phyloP scores from a whole-genome alignment of 2,329 filamentous ascomycete species.

The Fusarium concolor region DNA sequence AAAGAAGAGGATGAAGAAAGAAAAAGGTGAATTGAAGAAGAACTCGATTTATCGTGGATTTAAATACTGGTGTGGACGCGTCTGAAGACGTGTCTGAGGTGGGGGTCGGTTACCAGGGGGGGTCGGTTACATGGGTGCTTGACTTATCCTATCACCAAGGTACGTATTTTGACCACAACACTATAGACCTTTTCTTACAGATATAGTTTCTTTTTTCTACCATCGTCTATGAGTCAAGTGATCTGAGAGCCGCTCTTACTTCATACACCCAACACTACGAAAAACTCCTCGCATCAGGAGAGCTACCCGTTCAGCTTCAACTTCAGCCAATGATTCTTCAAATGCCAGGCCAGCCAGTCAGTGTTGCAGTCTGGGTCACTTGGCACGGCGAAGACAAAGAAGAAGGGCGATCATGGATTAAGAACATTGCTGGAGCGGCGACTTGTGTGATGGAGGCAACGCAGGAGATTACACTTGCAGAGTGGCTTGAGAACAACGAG shows the following conservation, averaged over 20 bases:
- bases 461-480: background rate
- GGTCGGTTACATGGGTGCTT: too few species aligned
- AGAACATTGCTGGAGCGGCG: background rate
- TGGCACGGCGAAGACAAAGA: background rate
- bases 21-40: too few species aligned
- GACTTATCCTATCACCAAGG: background rate
- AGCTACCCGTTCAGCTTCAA: background rate
- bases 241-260: fast-evolving
- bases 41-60: too few species aligned
- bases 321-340: background rate
- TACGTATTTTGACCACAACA: fast-evolving
- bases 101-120: too few species aligned
- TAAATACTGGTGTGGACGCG: too few species aligned
- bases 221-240: constrained; percentile 2
- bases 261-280: constrained; percentile 7
- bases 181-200: fast-evolving
- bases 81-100: too few species aligned
- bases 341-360: background rate
- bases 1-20: too few species aligned
- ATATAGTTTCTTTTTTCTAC: background rate
- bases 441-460: constrained; percentile 5
- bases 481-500: background rate
- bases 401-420: background rate
- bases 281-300: background rate
- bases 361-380: background rate